Base-by-base conservation (phyloP, 352 stramenopile genomes). In the Phytophthora cactorum region DNA sequence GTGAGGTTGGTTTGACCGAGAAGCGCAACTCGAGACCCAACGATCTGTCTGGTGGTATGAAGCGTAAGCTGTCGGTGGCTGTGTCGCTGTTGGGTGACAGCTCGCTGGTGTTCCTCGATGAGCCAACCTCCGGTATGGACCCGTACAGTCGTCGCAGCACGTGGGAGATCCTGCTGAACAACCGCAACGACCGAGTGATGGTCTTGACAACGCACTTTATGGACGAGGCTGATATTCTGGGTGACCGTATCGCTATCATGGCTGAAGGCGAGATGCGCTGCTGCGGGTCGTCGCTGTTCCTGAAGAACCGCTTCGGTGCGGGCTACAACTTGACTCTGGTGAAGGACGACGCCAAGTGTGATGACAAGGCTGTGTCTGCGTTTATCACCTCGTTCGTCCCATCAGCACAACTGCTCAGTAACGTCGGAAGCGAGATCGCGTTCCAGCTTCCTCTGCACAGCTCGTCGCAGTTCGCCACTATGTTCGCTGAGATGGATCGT, bases 41-140 rank as follows among this genome's bases (percentile, higher is more conserved):
- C 36, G 36, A 43, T 22, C 74, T 97, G 0, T 96, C 85, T 0
- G 89, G 89, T 11, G 96, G 96, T 6, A 98, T 97, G 86, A 96
- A 97, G 69, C 79, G 95, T 29, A 96, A 97, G 61, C 73, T 98
- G 25, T 97, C 84, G 4, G 88, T 98, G 45, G 95, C 91, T 10
- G 87, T 98, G 25, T 91, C 88, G 3, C 74, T 98, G 14, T 69
- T 98, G 31, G 94, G 82, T 59, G 64, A 93, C 62, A 95, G 79
- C 94, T 80, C 74, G 55, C 32, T 97, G 22, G 82, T 95, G 32
- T 91, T 97, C 39, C 72, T 97, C 44, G 90, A 98, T 52, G 92
- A 98, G 41, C 96, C 96, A 4, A 99, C 95, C 6, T 88, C 66
- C 50, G 96, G 97, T 14, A 98, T 99, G 94, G 97, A 99, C 60